A percentile compares a stretch with the other conserved stretches of the same genome.
phyloP scores from a whole-genome alignment of 2,329 filamentous ascomycete genomes.

The Aspergillus luchuensis region DNA sequence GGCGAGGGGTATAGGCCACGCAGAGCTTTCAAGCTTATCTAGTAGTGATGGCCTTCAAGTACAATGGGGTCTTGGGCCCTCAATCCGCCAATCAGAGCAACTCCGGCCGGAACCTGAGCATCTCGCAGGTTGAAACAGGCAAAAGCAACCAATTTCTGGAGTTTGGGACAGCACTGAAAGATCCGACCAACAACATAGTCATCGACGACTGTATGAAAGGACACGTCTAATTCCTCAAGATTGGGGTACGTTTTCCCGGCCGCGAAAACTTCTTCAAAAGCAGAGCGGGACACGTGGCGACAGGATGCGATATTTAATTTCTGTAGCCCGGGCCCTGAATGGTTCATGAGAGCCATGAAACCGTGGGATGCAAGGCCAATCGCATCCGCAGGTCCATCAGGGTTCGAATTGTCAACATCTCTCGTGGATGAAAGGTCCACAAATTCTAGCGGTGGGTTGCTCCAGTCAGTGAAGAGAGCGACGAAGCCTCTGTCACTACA shows the following conservation, averaged over 20 bases:
- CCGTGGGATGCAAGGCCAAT: conserved; percentile 75
- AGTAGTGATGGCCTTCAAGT: conserved; percentile 26
- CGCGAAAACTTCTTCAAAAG: conserved; percentile 75
- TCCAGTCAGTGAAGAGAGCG: conserved; percentile 73
- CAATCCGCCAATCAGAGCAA: conserved; percentile 62
- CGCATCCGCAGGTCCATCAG: conserved; percentile 62
- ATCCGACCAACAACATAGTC: conserved; percentile 49
- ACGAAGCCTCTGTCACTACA: conserved; percentile 76
- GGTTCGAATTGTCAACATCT: conserved; percentile 70
- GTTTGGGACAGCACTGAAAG: conserved; percentile 48
- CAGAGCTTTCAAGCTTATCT: background rate
- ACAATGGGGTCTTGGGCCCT: conserved; percentile 59
- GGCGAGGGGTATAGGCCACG: background rate
- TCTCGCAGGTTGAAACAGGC: conserved; percentile 63
- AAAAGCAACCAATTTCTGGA: conserved; percentile 62
- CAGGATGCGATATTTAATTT: conserved; percentile 79
- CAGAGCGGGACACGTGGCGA: conserved; percentile 72
- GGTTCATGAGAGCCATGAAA: conserved; percentile 79
- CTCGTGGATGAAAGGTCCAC: conserved; percentile 78
- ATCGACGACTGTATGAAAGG: conserved; percentile 59
- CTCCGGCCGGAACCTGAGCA: conserved; percentile 57
- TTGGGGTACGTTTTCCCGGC: conserved; percentile 64
- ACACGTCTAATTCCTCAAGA: conserved; percentile 72
- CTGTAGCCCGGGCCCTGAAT: conserved; percentile 69
- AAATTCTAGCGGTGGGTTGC: conserved; percentile 68